phyloP scores from a whole-genome alignment of 257 asterid species.

The Solanum chiquidenum region DNA sequence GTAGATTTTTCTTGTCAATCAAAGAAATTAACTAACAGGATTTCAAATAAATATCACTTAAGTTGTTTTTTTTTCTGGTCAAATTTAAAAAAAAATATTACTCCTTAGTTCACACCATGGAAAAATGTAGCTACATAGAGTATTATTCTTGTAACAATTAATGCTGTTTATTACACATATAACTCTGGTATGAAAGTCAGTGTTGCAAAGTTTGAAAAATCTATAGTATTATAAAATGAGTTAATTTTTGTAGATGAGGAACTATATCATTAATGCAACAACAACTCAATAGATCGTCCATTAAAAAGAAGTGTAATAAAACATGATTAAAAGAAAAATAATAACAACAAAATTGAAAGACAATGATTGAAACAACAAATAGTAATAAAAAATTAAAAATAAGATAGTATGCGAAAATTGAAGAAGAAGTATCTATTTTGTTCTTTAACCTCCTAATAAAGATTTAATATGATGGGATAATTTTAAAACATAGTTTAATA shows the following conservation, averaged over 20 bases:
- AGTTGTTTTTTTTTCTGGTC: neutral
- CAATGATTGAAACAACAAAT: neutral
- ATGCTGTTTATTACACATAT: neutral
- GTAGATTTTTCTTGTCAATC: too few relatives aligned
- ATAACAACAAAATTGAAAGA: neutral
- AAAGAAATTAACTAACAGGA: neutral
- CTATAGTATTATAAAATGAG: neutral
- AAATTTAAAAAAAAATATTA: neutral
- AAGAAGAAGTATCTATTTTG: neutral
- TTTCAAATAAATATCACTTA: neutral
- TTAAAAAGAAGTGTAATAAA: neutral
- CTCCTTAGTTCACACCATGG: neutral
- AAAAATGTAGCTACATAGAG: neutral
- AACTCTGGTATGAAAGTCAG: neutral
- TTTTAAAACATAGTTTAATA: neutral
- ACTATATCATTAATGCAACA: neutral
- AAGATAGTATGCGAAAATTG: neutral
- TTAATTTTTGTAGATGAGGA: neutral
- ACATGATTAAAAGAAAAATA: neutral
- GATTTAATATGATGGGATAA: neutral
- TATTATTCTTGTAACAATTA: neutral
- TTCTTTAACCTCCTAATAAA: neutral
- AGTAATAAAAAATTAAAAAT: neutral
- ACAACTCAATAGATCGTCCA: neutral
- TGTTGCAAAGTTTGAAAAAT: neutral